Conservation (phyloP, 805 yeast genomes). For the Lipomyces mesembrius region DNA sequence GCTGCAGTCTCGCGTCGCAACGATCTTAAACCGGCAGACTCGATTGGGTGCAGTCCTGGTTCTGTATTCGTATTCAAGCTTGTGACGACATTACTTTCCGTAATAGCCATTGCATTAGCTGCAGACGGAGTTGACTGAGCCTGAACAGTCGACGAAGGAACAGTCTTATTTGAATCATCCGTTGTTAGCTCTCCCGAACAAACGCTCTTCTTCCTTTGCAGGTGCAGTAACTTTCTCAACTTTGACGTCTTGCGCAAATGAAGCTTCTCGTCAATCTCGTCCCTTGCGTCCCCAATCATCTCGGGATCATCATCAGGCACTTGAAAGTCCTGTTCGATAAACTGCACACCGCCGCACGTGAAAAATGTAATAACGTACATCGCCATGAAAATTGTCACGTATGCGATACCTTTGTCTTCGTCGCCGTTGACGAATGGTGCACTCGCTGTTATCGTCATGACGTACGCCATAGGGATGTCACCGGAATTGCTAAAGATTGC, state of each 20-base stretch:
- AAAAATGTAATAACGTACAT: slow-evolving; percentile 70
- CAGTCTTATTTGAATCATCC: neutral
- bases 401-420: slow-evolving; percentile 79
- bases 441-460: slow-evolving; percentile 65
- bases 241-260: slow-evolving; percentile 35
- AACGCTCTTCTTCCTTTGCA: neutral
- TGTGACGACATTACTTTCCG: neutral
- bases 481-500: slow-evolving; percentile 79
- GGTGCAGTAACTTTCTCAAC: neutral
- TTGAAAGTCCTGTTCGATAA: slow-evolving; percentile 74
- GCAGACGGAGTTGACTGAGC: neutral
- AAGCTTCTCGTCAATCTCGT: neutral
- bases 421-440: slow-evolving; percentile 59
- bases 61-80: neutral
- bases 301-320: slow-evolving; percentile 12
- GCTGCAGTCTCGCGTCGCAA: slow-evolving; percentile 5
- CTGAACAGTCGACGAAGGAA: neutral
- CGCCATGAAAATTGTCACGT: slow-evolving; percentile 75
- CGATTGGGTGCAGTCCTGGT: slow-evolving; percentile 7
- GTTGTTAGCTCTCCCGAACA: neutral
- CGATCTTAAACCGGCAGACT: slow-evolving; percentile 28
- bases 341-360: slow-evolving; percentile 73
- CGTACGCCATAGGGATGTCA: slow-evolving; percentile 84
- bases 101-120: neutral
- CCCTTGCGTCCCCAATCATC: slow-evolving; percentile 8